phyloP scores from a whole-genome alignment of 352 stramenopile genomes.

The Phytophthora podocarpi region DNA sequence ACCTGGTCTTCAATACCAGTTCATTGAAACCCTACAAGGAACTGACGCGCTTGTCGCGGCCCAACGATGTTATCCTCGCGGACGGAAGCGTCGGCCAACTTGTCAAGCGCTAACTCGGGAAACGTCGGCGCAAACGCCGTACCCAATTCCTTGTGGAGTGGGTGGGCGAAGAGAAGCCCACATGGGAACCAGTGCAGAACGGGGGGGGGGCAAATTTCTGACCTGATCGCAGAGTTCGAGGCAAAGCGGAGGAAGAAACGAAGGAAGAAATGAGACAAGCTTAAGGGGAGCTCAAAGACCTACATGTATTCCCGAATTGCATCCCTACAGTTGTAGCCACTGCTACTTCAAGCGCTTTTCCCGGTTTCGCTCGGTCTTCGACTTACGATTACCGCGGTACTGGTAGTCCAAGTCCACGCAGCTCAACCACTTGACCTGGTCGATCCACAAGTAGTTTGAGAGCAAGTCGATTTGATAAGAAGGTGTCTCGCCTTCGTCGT shows the following conservation, averaged over 20 bases:
- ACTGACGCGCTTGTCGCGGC: neutral
- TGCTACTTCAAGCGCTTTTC: neutral
- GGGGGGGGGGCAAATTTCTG: neutral
- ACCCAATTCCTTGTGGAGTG: too few relatives aligned
- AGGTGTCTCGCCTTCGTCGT: neutral
- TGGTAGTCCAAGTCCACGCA: too few relatives aligned
- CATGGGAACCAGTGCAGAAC: neutral
- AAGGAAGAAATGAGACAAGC: neutral
- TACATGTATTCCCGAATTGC: constrained; percentile 16
- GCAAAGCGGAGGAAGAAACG: neutral
- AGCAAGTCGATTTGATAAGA: neutral
- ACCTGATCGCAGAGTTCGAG: neutral
- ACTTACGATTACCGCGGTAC: too few relatives aligned
- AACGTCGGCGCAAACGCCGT: too few relatives aligned
- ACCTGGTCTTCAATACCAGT: neutral
- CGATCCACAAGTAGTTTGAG: neutral
- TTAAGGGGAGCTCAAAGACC: neutral
- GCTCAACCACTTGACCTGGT: constrained; percentile 1
- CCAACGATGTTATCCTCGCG: neutral
- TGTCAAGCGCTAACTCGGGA: too few relatives aligned
- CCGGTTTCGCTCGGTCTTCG: neutral
- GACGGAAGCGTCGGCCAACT: too few relatives aligned
- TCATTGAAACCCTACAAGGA: neutral
- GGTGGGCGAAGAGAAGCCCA: too few relatives aligned
- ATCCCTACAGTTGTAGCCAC: neutral